Evolutionary conservation across 2,329 filamentous ascomycete species (phyloP).

Genomic region (Arachnomyces sp.): DNA sequence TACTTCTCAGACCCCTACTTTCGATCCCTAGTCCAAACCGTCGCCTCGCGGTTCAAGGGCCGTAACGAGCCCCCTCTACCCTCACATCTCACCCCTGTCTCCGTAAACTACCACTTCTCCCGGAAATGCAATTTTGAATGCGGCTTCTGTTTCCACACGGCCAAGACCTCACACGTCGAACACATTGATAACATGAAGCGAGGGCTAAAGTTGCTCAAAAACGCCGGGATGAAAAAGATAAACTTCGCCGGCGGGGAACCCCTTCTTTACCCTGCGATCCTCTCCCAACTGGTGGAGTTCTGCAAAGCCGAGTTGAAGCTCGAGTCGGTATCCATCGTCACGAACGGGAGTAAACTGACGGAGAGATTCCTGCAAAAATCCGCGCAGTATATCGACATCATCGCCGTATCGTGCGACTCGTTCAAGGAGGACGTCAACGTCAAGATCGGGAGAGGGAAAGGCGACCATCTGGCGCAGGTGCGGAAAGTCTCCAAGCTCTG

Average conservation of each 20-base stretch:
- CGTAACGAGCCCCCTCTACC: not conserved
- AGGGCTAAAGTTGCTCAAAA: conserved; percentile 39
- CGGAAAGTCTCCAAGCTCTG: conserved; percentile 41
- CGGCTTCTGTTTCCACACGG: conserved; percentile 52
- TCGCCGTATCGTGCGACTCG: conserved; percentile 50
- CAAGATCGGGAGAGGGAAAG: conserved; percentile 43
- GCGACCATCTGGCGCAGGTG: conserved; percentile 39
- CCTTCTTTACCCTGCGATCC: conserved; percentile 41
- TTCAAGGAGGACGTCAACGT: conserved; percentile 45
- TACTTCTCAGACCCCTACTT: not conserved
- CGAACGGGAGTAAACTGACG: conserved; percentile 44
- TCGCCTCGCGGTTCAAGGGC: not conserved
- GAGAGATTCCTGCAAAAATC: conserved; percentile 37
- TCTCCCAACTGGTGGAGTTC: conserved; percentile 38
- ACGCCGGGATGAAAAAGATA: conserved; percentile 48
- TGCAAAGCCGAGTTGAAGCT: conserved; percentile 42
- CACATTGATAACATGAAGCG: conserved; percentile 34
- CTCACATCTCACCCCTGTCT: conserved; percentile 19
- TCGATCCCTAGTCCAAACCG: not conserved
- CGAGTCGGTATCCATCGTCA: conserved; percentile 47
- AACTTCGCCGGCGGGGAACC: conserved; percentile 51
- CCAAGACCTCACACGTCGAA: conserved; percentile 39
- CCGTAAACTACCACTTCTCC: conserved; percentile 42
- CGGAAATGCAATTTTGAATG: conserved; percentile 44
- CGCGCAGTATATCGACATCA: conserved; percentile 42